A percentile compares a stretch with the other conserved stretches of the same genome.
phyloP scores from a whole-genome alignment of 306 rosid species.

The Castanea sativa region DNA sequence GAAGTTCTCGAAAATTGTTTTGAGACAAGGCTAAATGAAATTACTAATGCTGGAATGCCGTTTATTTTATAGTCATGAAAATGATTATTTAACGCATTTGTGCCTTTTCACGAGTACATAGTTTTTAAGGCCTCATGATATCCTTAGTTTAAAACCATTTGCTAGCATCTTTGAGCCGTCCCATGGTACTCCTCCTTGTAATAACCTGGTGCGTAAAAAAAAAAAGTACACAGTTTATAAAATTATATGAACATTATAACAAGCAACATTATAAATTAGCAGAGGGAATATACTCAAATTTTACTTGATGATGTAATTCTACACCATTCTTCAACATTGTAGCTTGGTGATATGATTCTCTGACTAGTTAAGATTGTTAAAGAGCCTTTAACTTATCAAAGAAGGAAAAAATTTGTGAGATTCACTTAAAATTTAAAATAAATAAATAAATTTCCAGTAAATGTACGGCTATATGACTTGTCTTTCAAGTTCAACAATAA shows the following conservation, averaged over 20 bases:
- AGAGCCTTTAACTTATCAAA: neutral
- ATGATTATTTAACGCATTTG: neutral
- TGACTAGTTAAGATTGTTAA: neutral
- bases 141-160: accelerated
- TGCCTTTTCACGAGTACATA: neutral
- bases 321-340: neutral
- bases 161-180: accelerated
- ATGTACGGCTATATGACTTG: neutral
- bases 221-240: too few species aligned
- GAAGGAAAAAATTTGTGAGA: neutral
- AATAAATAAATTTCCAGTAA: neutral
- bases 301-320: neutral
- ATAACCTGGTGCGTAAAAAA: too few species aligned
- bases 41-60: neutral
- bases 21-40: neutral
- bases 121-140: too few species aligned
- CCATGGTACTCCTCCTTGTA: too few species aligned
- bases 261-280: too few species aligned
- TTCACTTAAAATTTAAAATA: neutral
- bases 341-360: neutral
- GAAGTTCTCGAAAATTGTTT: neutral
- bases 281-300: neutral
- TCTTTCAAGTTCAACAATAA: neutral
- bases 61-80: neutral
- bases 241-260: too few species aligned